Evolutionary conservation across 192 early-diverging fungal species (phyloP), one percentile per base, ranked within the genome.

Genomic region (Linnemannia hyalina): DNA sequence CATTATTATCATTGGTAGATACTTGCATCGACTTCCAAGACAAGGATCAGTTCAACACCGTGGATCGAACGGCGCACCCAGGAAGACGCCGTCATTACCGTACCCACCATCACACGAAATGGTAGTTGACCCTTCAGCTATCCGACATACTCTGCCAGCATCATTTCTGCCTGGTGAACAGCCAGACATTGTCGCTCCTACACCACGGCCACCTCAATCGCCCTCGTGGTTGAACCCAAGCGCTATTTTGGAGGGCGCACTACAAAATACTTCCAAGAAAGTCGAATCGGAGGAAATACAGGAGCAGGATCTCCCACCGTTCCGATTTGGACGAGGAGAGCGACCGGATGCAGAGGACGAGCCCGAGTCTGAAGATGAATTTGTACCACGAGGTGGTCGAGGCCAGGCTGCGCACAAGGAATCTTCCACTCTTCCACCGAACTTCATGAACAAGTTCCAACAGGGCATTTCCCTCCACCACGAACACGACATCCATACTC

Each of bases 341-440:
- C 57, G 82, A 36, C 82, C 82, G n/a, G 82, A 83, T 70, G 76
- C 82, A 35, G 81, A 82, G 4, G 81, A 83, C 32, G 82, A 83
- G 26, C 82, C 82, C 10, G 82, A 83, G 36, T 83, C 82, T 3
- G 82, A 83, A 42, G 82, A 83, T 38, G 82, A 83, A 47, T 70
- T 78, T 70, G 60, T 78, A 13, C 77, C 76, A 18, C 68, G 73
- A 20, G 52, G 49, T 20, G 60, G 60, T 11, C 47, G 75, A 72
- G 36, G 70, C 40, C 36, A 71, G 36, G 36, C 70, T 16, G 22
- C 70, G 8, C 41, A 38, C 40, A 71, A 42, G 38, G 41, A 42
- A 8, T 42, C 70, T 42, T 3, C 20, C 13, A 22, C 40, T 35
- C 20, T n/a, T 22, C 70, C 70, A 71, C 16, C 70, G 5, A 26